These are phyloP conservation scores for Paracoccidioides brasiliensis DNA, from an alignment of 2,329 filamentous ascomycete species.

Conservation along the genomic window DNA sequence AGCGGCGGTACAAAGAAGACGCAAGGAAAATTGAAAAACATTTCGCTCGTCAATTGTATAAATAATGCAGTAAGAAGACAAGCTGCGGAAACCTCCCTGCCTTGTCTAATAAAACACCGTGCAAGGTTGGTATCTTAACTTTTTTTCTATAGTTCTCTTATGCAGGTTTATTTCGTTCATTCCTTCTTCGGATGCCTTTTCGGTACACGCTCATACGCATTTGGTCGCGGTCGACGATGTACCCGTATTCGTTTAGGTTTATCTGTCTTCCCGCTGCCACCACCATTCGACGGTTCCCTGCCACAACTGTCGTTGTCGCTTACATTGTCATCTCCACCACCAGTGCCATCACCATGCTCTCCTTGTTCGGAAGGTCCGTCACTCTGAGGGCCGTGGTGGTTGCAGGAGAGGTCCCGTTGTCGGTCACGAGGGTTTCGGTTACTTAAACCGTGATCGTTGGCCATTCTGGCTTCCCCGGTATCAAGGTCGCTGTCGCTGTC, in stretches of 20 bases:
- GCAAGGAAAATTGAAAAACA: background rate
- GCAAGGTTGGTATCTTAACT: background rate
- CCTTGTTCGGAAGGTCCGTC: constrained; percentile 11
- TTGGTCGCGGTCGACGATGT: constrained; percentile 20
- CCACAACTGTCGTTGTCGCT: background rate
- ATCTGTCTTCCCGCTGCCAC: background rate
- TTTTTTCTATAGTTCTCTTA: too few relatives aligned
- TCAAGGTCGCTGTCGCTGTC: constrained; percentile 26
- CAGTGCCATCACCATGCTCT: background rate
- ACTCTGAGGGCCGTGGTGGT: constrained; percentile 12
- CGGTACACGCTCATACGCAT: constrained; percentile 37
- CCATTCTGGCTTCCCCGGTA: constrained; percentile 15
- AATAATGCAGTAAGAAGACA: too few relatives aligned
- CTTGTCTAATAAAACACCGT: background rate
- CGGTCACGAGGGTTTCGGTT: constrained; percentile 8
- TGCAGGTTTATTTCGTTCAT: background rate
- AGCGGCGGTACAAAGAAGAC: background rate
- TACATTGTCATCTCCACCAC: background rate
- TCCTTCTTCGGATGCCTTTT: background rate
- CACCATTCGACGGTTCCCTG: background rate
- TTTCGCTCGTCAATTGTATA: background rate
- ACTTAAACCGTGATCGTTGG: constrained; percentile 3
- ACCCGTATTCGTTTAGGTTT: constrained; percentile 1
- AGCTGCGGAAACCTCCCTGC: too few relatives aligned
- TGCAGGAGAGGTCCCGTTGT: constrained; percentile 2